Evolutionary conservation across 78 protist species (phyloP).

Genomic region (Protostelium mycophagum): DNA sequence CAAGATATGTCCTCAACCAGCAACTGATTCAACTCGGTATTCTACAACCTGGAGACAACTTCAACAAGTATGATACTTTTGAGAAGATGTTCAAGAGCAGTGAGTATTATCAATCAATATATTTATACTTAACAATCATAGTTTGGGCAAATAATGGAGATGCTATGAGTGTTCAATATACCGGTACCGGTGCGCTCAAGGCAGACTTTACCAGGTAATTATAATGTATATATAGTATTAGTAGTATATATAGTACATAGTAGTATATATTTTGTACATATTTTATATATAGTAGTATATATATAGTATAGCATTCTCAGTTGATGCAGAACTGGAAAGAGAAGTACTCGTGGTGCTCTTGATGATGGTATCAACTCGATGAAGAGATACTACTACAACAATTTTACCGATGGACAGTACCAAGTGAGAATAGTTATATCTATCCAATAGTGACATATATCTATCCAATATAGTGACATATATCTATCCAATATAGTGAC

Average conservation of each 20-base stretch:
- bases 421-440: conserved; percentile 16
- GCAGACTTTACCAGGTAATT: conserved; percentile 64
- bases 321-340: conserved; percentile 65
- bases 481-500: no score
- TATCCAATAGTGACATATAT: background rate
- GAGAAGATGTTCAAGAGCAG: conserved; percentile 30
- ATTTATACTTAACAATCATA: background rate
- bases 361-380: conserved; percentile 72
- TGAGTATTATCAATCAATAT: background rate
- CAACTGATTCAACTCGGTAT: conserved; percentile 59
- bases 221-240: no score
- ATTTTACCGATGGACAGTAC: conserved; percentile 62
- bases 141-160: conserved; percentile 91
- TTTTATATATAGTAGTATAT: no score
- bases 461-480: background rate
- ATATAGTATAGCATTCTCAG: no score
- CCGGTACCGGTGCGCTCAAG: conserved; percentile 81
- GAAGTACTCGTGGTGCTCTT: conserved; percentile 54
- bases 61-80: conserved; percentile 10
- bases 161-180: conserved; percentile 61
- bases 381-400: conserved; percentile 72
- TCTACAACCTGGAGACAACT: conserved; percentile 12
- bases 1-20: conserved; percentile 29
- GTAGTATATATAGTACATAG: no score
- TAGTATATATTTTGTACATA: no score